Evolutionary conservation across 352 stramenopile genomes (phyloP).

Genomic region (Pythium folliculosum): DNA sequence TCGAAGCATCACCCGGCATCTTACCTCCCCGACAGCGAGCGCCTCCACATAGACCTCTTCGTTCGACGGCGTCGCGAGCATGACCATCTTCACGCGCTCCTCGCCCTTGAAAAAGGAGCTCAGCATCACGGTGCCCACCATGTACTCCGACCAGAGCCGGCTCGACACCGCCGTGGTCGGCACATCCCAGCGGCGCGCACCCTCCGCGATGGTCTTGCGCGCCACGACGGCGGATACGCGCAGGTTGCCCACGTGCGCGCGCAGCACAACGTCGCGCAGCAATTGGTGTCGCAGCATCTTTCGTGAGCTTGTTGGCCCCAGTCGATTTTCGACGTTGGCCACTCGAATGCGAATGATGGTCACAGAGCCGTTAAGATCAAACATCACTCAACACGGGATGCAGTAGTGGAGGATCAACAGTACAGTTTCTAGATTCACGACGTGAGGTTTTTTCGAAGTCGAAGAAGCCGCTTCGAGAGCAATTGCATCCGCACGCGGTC

Average conservation of each 20-base stretch:
- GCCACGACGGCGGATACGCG: constrained; percentile 79
- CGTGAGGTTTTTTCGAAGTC: constrained; percentile 53
- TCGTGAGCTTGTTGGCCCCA: constrained; percentile 1
- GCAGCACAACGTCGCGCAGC: constrained; percentile 68
- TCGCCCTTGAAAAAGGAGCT: constrained; percentile 88
- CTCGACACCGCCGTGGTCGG: constrained; percentile 42
- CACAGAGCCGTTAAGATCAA: neutral
- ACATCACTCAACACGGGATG: constrained; percentile 9
- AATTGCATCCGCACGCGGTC: constrained; percentile 57
- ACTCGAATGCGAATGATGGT: constrained; percentile 21
- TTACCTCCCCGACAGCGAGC: constrained; percentile 76
- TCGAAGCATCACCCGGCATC: neutral
- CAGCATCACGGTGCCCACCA: constrained; percentile 83
- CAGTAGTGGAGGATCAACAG: neutral
- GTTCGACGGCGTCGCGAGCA: constrained; percentile 57
- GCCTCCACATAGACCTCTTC: constrained; percentile 76
- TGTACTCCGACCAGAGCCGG: constrained; percentile 86
- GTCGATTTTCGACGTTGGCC: constrained; percentile 1
- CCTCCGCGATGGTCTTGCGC: constrained; percentile 53
- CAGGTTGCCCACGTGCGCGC: constrained; percentile 79
- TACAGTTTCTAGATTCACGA: constrained; percentile 27
- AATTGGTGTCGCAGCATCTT: constrained; percentile 21
- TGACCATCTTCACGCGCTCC: constrained; percentile 77
- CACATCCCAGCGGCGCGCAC: constrained; percentile 58
- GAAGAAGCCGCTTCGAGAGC: constrained; percentile 44